Evolutionary conservation across 306 rosid species (phyloP).

Genomic region (Benincasa hispida): DNA sequence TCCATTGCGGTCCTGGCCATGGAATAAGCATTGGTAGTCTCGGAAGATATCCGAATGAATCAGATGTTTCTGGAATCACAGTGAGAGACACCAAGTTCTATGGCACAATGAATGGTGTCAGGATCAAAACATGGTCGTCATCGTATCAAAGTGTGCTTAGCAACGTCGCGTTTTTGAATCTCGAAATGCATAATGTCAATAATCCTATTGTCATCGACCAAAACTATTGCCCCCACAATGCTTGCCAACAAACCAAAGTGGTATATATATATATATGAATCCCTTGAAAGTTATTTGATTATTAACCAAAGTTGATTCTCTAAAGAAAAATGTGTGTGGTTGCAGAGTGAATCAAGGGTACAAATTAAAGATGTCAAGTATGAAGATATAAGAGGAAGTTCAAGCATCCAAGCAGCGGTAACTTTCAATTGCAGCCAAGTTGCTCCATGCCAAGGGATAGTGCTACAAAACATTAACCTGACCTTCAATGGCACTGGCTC

Average conservation of each 20-base stretch:
- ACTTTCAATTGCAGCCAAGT: conserved; percentile 9
- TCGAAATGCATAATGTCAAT: conserved; percentile 1
- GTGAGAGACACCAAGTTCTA: conserved; percentile 7
- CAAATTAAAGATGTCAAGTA: conserved; percentile 15
- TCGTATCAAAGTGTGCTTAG: not conserved
- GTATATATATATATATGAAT: not conserved
- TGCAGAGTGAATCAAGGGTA: conserved; percentile 8
- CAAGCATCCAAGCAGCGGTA: conserved; percentile 9
- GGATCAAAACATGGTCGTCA: conserved; percentile 25
- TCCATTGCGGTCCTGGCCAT: conserved; percentile 26
- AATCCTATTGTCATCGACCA: conserved; percentile 35
- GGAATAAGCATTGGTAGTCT: conserved; percentile 36
- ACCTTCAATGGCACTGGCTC: not conserved
- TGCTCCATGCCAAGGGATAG: conserved; percentile 14
- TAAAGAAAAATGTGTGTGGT: not conserved
- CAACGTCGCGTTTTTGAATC: conserved; percentile 4
- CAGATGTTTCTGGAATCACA: not conserved
- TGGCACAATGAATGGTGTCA: conserved; percentile 25
- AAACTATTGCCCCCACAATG: conserved; percentile 15
- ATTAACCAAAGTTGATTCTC: not conserved
- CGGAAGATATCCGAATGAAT: not conserved
- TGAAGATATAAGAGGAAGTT: conserved; percentile 14
- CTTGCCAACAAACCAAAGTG: not conserved
- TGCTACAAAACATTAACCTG: not conserved
- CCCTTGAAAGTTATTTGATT: not conserved